Evolutionary conservation across 768 basidiomycete species (phyloP).

Genomic region (Exidia glandulosa): DNA sequence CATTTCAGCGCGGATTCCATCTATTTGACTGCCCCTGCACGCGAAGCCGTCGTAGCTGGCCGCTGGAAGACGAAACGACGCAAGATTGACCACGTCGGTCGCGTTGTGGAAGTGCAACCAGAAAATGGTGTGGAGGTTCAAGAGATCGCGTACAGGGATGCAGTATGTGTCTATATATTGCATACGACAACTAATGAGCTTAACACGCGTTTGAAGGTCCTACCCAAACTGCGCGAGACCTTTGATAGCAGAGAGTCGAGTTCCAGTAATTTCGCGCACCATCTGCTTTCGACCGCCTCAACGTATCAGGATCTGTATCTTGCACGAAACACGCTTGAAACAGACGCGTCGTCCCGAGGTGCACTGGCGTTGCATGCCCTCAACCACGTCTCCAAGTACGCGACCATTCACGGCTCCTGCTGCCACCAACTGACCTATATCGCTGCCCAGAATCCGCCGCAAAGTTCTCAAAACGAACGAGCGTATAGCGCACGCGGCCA

Average conservation of each 20-base stretch:
- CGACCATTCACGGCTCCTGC: too few relatives aligned
- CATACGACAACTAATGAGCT: neutral
- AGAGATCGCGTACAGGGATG: constrained; percentile 17
- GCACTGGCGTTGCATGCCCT: constrained; percentile 67
- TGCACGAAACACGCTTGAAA: constrained; percentile 51
- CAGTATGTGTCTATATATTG: constrained; percentile 13
- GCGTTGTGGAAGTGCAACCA: constrained; percentile 38
- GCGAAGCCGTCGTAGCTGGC: constrained; percentile 40
- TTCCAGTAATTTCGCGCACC: too few relatives aligned
- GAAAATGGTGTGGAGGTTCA: constrained; percentile 23
- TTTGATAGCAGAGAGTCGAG: neutral
- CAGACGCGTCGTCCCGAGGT: constrained; percentile 53
- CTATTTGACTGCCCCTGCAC: constrained; percentile 37
- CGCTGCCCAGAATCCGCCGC: constrained; percentile 66
- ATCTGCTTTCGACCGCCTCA: constrained; percentile 49
- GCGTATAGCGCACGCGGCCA: constrained; percentile 62
- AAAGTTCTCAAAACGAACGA: constrained; percentile 90
- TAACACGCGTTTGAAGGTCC: constrained; percentile 15
- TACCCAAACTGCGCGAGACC: constrained; percentile 43
- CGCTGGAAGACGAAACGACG: constrained; percentile 45
- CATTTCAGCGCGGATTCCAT: constrained; percentile 61
- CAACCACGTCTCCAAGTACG: constrained; percentile 84
- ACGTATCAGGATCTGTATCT: constrained; percentile 70
- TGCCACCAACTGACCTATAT: neutral
- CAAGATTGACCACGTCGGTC: constrained; percentile 48